These are phyloP conservation scores for Pythium apleroticum DNA, from an alignment of 352 stramenopile species.

Conservation along the genomic window DNA sequence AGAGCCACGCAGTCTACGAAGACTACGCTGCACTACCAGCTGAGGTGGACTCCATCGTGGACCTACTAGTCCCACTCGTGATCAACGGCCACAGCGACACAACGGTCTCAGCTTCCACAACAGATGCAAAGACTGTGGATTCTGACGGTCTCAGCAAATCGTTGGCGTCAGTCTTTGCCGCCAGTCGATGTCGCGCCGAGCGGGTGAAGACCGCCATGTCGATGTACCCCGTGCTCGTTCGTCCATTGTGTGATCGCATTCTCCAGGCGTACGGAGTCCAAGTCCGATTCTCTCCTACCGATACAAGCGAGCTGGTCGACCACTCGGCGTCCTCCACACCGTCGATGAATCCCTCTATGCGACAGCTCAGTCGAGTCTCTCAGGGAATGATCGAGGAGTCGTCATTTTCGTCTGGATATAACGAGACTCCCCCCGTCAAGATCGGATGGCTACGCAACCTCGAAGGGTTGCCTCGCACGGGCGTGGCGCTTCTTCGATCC, in stretches of 20 bases:
- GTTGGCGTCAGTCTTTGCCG: constrained; percentile 12
- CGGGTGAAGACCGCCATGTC: constrained; percentile 18
- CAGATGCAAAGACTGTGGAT: background rate
- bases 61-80: constrained; percentile 12
- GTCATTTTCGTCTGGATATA: background rate
- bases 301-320: background rate
- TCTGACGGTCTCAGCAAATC: background rate
- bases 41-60: background rate
- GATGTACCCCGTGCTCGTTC: constrained; percentile 16
- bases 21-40: constrained; percentile 4
- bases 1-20: constrained; percentile 8
- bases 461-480: background rate
- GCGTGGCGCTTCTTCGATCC: background rate
- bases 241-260: constrained; percentile 17
- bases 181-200: constrained; percentile 16
- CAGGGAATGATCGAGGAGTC: constrained; percentile 1
- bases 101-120: background rate
- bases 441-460: background rate
- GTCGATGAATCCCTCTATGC: background rate
- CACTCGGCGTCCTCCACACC: background rate
- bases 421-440: background rate
- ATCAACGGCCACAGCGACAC: constrained; percentile 10
- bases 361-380: background rate
- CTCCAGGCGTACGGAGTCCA: constrained; percentile 24
- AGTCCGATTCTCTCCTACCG: constrained; percentile 7